Evolutionary conservation across 2,329 filamentous ascomycete genomes (phyloP).

Genomic region (Colletotrichum liriopes): DNA sequence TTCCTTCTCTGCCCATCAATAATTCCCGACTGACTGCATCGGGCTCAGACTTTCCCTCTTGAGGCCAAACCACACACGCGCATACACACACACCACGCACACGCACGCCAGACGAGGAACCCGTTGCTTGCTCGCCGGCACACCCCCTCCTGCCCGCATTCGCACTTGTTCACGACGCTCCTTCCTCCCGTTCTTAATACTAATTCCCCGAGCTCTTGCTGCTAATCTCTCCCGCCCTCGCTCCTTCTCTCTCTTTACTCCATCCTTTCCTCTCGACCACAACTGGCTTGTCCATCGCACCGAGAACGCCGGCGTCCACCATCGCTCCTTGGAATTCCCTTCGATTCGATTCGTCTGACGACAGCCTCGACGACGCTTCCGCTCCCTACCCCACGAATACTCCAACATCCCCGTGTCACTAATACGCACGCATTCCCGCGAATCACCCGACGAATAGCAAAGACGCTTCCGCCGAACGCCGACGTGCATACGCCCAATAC

Average conservation of each 20-base stretch:
- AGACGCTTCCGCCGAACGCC: constrained; percentile 5
- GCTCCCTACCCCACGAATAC: constrained; percentile 22
- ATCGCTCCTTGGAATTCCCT: constrained; percentile 33
- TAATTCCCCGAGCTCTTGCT: constrained; percentile 22
- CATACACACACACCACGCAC: not conserved
- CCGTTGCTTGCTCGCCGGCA: not conserved
- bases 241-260: not conserved
- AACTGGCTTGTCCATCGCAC: constrained; percentile 21
- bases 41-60: constrained; percentile 26
- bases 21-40: constrained; percentile 29
- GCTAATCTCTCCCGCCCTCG: not conserved
- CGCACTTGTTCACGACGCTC: constrained; percentile 40
- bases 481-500: constrained; percentile 26
- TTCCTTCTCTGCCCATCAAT: constrained; percentile 9
- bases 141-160: constrained; percentile 31
- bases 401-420: constrained; percentile 14
- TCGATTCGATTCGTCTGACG: constrained; percentile 30
- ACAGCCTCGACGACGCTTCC: constrained; percentile 26
- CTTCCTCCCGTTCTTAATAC: constrained; percentile 34
- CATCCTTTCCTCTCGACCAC: not conserved
- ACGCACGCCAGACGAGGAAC: constrained; percentile 18
- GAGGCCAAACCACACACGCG: constrained; percentile 12
- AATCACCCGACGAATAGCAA: constrained; percentile 23
- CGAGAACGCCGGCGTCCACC: constrained; percentile 29
- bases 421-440: constrained; percentile 28